Percentiles rank a stretch among this genome's conserved stretches.
Conservation (phyloP, 2,329 filamentous ascomycete genomes). For the Trichoderma sp. region DNA sequence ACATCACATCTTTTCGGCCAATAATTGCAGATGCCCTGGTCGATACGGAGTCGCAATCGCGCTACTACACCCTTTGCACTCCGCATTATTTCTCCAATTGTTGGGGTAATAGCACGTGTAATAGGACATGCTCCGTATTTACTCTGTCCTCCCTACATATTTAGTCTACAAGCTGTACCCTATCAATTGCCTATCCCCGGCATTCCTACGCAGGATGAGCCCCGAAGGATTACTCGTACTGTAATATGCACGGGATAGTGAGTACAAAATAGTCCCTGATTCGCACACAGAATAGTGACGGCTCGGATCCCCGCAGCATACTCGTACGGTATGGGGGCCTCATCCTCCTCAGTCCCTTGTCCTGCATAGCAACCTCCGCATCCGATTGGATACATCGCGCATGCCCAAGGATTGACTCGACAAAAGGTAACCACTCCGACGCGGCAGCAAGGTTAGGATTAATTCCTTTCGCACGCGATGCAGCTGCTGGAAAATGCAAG, state of each 20-base stretch:
- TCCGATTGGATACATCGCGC: background rate
- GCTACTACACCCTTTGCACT: background rate
- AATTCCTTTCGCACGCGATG: background rate
- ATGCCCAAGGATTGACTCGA: background rate
- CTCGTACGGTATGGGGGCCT: background rate
- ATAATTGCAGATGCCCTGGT: background rate
- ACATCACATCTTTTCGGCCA: background rate
- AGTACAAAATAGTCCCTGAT: background rate
- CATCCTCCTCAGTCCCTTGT: constrained; percentile 5
- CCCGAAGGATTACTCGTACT: background rate
- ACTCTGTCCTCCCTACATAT: background rate
- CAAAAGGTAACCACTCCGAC: background rate
- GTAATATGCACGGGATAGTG: background rate
- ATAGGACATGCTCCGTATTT: background rate
- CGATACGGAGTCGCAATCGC: background rate
- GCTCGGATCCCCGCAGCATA: background rate
- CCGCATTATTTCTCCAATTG: background rate
- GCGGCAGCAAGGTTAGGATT: background rate
- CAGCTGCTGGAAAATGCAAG: background rate
- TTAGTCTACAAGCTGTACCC: background rate
- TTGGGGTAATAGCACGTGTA: background rate
- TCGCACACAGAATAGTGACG: background rate
- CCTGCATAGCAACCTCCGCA: background rate
- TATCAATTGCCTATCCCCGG: background rate
- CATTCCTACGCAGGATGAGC: background rate